Base-by-base conservation (phyloP, 805 yeast genomes). In the Cyberlindnera euphorbiae region DNA sequence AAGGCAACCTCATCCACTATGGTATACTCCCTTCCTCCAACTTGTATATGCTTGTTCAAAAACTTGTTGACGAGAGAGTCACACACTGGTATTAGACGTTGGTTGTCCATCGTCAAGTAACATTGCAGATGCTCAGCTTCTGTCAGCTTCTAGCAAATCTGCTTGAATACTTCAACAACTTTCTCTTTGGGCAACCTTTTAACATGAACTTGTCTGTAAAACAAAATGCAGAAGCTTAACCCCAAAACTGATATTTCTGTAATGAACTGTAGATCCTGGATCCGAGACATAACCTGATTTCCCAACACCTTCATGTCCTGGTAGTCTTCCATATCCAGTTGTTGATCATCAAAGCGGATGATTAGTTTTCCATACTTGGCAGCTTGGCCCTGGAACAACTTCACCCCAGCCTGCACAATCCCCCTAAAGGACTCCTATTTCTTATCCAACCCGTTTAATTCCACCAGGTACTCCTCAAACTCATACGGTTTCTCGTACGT, bases 401-500 rank as follows among this genome's bases (percentile, higher is more conserved):
- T 35, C 4, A 28, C 6, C 5, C 54, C 54, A 5, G 46, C 32
- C 4, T 32, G 22, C 7, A 50, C 18, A 12, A 50, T 47, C 3
- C 42, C 32, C 6, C 24, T 13, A 22, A 47, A 47, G 1, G 54
- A 47, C 30, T 50, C 54, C 23, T 50, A 51, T 3, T 22, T 38
- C 25, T 50, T 50, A 28, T 50, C 54, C 35, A 50, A 28, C 5
- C 54, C 54, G 26, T 50, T 50, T 32, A 50, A 26, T 26, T 50
- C 52, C 8, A 42, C 36, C 24, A 50, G 22, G 24, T 47, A 50
- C 25, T 50, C 54, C 8, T 47, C 33, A 35, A 47, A 50, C 30
- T 50, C 54, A 21, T 42, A 50, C 3, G 54, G 54, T 26, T 50
- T 50, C 28, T 47, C 54, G 28, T 50, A 50, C 23, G 41, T 36